Evolutionary conservation across 768 basidiomycete species (phyloP).

Genomic region (Tricholoma terreum): DNA sequence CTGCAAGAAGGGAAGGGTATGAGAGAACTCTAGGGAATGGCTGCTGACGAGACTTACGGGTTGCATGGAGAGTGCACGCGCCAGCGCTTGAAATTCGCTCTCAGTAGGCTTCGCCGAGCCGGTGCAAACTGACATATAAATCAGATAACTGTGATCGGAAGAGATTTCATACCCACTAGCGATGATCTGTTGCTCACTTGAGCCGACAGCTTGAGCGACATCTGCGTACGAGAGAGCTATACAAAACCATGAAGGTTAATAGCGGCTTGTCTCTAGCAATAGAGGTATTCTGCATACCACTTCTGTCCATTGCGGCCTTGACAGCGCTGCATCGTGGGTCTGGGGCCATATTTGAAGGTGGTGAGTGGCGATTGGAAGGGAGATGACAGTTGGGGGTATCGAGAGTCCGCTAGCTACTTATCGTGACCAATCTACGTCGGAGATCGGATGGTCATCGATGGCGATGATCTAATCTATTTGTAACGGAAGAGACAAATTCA

Average conservation of each 20-base stretch:
- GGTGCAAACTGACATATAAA: slow-evolving; percentile 41
- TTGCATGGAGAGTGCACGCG: slow-evolving; percentile 38
- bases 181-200: slow-evolving; percentile 44
- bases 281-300: slow-evolving; percentile 36
- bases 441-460: slow-evolving; percentile 16
- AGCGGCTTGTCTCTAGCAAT: neutral
- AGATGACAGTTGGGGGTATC: neutral
- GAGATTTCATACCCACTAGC: slow-evolving; percentile 41
- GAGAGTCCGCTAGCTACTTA: too few species aligned
- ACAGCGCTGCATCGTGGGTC: slow-evolving; percentile 60
- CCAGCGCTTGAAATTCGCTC: slow-evolving; percentile 49
- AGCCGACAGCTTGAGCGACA: slow-evolving; percentile 46
- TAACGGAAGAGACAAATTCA: neutral
- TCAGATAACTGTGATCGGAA: neutral
- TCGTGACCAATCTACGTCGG: neutral
- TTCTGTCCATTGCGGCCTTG: slow-evolving; percentile 43
- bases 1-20: too few species aligned
- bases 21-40: neutral
- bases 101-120: slow-evolving; percentile 40
- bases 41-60: slow-evolving; percentile 26
- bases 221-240: slow-evolving; percentile 46
- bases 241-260: neutral
- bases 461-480: neutral
- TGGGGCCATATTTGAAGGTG: slow-evolving; percentile 13
- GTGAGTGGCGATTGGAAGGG: neutral